Base-by-base conservation (phyloP, 2,329 filamentous ascomycete genomes). In the Fusarium ramigenum region DNA sequence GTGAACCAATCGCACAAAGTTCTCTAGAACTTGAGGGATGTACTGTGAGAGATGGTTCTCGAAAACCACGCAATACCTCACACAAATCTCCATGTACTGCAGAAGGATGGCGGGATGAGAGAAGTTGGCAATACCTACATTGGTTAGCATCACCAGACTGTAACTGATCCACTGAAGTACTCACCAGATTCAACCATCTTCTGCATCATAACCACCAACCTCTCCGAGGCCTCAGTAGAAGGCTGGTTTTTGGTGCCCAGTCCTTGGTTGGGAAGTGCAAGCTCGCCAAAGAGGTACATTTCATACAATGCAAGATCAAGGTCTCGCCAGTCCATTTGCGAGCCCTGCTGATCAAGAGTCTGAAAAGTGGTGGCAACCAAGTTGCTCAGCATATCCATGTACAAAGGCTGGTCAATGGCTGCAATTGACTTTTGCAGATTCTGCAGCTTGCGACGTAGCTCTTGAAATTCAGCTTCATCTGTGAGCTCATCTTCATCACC, bases 11-110 rank as follows among this genome's bases (percentile, higher is more conserved):
- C 92, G 90, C 50, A 99, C 93, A 82, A 99, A 98, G 79, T 93
- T 95, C 78, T 98, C 95, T 46, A 99, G 87, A 2, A 96, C 94
- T 73, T 92, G 92, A 4, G 94, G 93, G 56, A 98, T 97, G 69
- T 94, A 91, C 28, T 92, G 66, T 14, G 87, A 36, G 91, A 69
- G 87, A 79, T 97, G 93, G 63, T 91, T 90, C 79, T 98, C 95
- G 80, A 99, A 98, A 82, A 98, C 97, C 34, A 91, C 90, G 80
- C 92, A 93, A 83, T 99, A 99, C 57, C 96, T 92, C 62, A 97
- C 95, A 81, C 95, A 97, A 40, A 97, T 97, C 82, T 99, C 96
- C 95, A 99, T 98, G 80, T 97, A 99, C 83, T 98, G 95, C 28
- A 99, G 87, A 72, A 98, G 90, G 58, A 98, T 95, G 21, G 95